phyloP scores from a whole-genome alignment of 192 early-diverging fungal species.

The Podila epicladia region DNA sequence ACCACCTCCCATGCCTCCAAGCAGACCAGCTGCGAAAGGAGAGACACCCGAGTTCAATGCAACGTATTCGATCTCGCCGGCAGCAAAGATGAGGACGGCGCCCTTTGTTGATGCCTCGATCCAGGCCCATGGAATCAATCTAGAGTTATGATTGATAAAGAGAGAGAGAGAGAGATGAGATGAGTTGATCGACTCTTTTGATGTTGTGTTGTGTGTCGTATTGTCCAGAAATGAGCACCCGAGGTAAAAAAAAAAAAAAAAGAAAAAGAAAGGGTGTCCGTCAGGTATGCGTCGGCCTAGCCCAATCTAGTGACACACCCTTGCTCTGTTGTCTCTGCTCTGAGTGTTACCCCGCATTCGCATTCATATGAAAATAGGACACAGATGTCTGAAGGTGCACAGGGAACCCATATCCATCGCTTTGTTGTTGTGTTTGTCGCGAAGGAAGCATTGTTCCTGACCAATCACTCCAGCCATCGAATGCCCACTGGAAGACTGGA shows the following conservation, averaged over 20 bases:
- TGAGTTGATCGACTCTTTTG: background rate
- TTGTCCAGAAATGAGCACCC: no score
- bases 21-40: slow-evolving; percentile 79
- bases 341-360: no score
- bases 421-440: background rate
- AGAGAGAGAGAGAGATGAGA: slow-evolving; percentile 1
- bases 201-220: background rate
- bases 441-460: background rate
- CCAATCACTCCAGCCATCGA: background rate
- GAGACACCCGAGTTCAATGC: slow-evolving; percentile 61
- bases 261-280: no score
- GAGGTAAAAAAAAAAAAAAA: no score
- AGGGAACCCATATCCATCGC: no score
- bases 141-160: background rate
- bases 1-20: slow-evolving; percentile 96
- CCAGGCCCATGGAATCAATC: slow-evolving; percentile 73
- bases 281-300: no score
- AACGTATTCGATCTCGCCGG: slow-evolving; percentile 68
- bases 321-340: no score
- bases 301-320: no score
- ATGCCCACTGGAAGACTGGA: background rate
- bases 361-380: no score
- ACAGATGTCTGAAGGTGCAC: no score
- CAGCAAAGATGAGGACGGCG: slow-evolving; percentile 69
- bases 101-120: slow-evolving; percentile 71